Conservation (phyloP, 2,329 filamentous ascomycete genomes). For the Hypoxylon sp. region DNA sequence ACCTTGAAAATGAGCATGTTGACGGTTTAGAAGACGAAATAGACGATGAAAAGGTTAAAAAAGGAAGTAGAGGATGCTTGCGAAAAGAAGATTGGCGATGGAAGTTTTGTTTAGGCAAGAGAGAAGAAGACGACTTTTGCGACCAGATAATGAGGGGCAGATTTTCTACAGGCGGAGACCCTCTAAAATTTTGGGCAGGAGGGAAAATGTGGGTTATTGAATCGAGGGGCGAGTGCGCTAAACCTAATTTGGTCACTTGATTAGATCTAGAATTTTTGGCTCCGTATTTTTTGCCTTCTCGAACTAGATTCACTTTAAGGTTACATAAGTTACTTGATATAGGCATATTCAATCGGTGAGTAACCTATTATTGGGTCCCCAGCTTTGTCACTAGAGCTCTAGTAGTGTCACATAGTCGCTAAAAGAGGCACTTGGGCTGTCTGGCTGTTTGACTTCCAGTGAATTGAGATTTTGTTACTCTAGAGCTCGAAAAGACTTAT, state of each 20-base stretch:
- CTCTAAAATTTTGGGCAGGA: conserved; percentile 44
- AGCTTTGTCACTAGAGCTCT: no score
- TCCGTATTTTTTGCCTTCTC: conserved; percentile 20
- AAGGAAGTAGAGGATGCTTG: conserved; percentile 21
- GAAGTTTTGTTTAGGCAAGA: conserved; percentile 35
- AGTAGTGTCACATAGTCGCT: no score
- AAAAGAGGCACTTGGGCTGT: no score
- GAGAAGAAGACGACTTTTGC: conserved; percentile 42
- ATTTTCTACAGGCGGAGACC: conserved; percentile 39
- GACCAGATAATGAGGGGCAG: conserved; percentile 44
- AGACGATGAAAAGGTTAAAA: conserved; percentile 32
- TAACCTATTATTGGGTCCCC: no score
- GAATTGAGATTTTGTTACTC: no score
- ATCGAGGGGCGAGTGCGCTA: conserved; percentile 35
- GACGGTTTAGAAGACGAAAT: conserved; percentile 49
- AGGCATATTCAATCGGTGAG: no score
- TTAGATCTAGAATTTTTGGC: conserved; percentile 39
- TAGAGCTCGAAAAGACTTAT: no score
- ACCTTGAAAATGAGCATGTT: conserved; percentile 81
- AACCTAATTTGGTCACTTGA: conserved; percentile 15
- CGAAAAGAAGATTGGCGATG: conserved; percentile 29
- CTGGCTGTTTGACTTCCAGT: no score
- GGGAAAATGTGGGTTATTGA: conserved; percentile 38
- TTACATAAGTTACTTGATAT: neutral
- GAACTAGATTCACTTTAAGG: neutral